Base-by-base conservation (phyloP, 2,329 filamentous ascomycete genomes). In the Sporothrix humicola region DNA sequence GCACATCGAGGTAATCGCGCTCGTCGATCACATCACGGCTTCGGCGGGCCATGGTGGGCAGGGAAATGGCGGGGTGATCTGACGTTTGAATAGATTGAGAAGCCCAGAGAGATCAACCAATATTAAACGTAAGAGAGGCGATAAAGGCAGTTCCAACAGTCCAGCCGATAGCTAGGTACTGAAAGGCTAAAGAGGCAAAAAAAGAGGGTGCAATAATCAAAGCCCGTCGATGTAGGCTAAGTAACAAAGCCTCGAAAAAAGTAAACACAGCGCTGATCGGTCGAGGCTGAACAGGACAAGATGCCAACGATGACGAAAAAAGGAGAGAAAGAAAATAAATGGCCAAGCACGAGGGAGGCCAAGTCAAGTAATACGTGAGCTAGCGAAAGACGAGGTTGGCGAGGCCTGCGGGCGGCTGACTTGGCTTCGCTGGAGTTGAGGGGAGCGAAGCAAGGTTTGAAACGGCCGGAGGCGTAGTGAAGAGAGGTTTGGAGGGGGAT, bases 1-100 rank as follows among this genome's bases (percentile, higher is more conserved):
- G 76, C 54, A 77, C 74, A 12, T 77, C 76, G 23, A 74, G 44
- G 26, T 73, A 76, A 54, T 72, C 72, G 56, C 69, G 71, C 17
- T 76, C 76, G 61, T 77, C 74, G 52, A 59, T 37, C 61, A 44
- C 65, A 17, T 76, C 73, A 9, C 73, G 73, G 66, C 66, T 72
- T 20, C 69, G 63, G 58, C 72, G 76, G 10, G 73, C 31, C 76
- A 77, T 77, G 56, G 8, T 50, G 68, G 26, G 44, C n/a, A 42
- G 15, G 48, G 17, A n/a, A n/a, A n/a, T 46, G 59, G 52, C n/a
- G 23, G 15, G 69, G 15, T 56, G 1, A 23, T 63, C 15, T 26
- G 10, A 31, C 8, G 42, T 42, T 26, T 7, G 42, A 7, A 15
- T 59, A 37, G 17, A 37, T 37, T 37, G 56, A 37, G 31, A 37